Percentiles rank a stretch among this genome's conserved stretches.
Evolutionary conservation across 1,284 basidiomycete species (phyloP).

Genomic region (Trichosporon ovoides): DNA sequence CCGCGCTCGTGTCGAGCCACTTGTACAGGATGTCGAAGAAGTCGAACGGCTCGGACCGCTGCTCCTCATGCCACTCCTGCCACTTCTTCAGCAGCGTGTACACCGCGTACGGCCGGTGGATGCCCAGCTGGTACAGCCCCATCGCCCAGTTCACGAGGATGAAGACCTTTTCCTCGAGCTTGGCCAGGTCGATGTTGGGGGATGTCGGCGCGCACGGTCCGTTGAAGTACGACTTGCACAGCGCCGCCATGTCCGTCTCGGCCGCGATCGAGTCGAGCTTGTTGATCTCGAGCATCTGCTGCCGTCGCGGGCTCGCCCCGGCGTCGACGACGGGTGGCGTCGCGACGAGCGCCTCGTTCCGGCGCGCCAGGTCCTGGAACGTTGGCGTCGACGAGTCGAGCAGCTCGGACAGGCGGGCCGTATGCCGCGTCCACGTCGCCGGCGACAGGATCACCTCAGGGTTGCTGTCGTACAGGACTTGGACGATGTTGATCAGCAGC

Average conservation of each 20-base stretch:
- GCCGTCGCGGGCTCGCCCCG: slow-evolving; percentile 44
- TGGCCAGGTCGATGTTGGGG: slow-evolving; percentile 50
- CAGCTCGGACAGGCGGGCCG: slow-evolving; percentile 26
- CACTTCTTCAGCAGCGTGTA: slow-evolving; percentile 68
- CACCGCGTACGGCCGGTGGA: slow-evolving; percentile 75
- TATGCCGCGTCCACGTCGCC: slow-evolving; percentile 56
- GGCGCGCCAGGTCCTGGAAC: slow-evolving; percentile 54
- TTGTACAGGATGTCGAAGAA: slow-evolving; percentile 59
- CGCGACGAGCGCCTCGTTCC: slow-evolving; percentile 74
- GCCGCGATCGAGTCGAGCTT: slow-evolving; percentile 73
- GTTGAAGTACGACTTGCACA: slow-evolving; percentile 59
- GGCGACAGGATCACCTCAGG: slow-evolving; percentile 37
- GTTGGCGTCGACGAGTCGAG: slow-evolving; percentile 14
- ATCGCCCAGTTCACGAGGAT: slow-evolving; percentile 81
- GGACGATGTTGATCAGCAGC: slow-evolving; percentile 32
- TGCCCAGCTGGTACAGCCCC: slow-evolving; percentile 73
- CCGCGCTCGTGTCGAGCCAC: slow-evolving; percentile 70
- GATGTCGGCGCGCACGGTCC: slow-evolving; percentile 34
- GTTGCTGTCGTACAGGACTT: slow-evolving; percentile 32
- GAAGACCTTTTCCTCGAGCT: slow-evolving; percentile 59
- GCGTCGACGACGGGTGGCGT: slow-evolving; percentile 54
- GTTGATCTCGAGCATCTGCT: slow-evolving; percentile 71
- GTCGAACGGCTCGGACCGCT: slow-evolving; percentile 27
- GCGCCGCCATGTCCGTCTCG: slow-evolving; percentile 59
- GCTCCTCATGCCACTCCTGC: slow-evolving; percentile 52